These are phyloP conservation scores for Triadica sebifera DNA, from an alignment of 345 rosid genomes.

Conservation along the genomic window DNA sequence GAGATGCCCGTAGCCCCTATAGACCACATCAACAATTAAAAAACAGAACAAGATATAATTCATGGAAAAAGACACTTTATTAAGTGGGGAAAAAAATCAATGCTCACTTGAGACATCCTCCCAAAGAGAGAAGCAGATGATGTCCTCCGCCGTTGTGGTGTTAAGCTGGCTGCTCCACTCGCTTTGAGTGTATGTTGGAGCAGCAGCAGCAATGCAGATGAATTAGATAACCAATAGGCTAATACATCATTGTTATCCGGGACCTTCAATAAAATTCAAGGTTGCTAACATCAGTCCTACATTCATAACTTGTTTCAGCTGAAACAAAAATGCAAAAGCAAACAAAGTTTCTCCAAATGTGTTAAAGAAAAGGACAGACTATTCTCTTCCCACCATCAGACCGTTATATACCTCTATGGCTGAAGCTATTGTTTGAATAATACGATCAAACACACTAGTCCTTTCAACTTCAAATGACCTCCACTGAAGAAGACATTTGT, in stretches of 20 bases:
- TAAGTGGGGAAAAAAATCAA: constrained; percentile 2
- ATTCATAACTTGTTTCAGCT: constrained; percentile 11
- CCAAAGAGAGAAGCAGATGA: constrained; percentile 89
- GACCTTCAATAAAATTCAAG: constrained; percentile 50
- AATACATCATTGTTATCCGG: constrained; percentile 74
- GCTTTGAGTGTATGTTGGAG: constrained; percentile 98
- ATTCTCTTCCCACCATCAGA: not conserved
- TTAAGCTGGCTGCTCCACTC: constrained; percentile 93
- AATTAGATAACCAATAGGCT: constrained; percentile 94
- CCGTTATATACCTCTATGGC: constrained; percentile 59
- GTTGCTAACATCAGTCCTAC: constrained; percentile 26
- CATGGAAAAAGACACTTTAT: constrained; percentile 10
- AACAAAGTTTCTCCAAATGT: not conserved
- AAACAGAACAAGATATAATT: constrained; percentile 15
- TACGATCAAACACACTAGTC: constrained; percentile 89
- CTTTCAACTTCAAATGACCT: constrained; percentile 98
- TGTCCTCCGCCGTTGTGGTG: constrained; percentile 95
- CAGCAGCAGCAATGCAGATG: constrained; percentile 77
- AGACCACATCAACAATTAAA: constrained; percentile 24
- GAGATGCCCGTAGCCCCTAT: constrained; percentile 82
- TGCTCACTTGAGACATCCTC: constrained; percentile 93
- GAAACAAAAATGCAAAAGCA: constrained; percentile 13
- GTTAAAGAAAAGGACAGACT: not conserved
- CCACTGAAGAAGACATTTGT: constrained; percentile 97
- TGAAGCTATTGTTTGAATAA: constrained; percentile 91